Conservation (phyloP, 352 stramenopile species). For the Phytophthora colocasiae region DNA sequence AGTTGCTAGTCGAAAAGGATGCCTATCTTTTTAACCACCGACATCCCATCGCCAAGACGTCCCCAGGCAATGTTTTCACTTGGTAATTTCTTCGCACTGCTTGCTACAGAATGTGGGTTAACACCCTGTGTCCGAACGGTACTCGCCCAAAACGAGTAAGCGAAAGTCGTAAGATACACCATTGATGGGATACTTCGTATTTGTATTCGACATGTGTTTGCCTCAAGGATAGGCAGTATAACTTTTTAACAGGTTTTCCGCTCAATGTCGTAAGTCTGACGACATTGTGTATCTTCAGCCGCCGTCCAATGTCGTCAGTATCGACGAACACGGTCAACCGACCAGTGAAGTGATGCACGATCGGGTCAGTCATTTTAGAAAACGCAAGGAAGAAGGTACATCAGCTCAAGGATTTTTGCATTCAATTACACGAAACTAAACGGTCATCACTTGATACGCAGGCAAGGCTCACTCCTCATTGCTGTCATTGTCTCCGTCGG, state of each 20-base stretch:
- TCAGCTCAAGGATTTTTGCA: background rate
- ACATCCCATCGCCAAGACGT: background rate
- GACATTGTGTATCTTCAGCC: background rate
- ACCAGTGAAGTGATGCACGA: background rate
- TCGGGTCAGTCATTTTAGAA: background rate
- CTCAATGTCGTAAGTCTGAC: background rate
- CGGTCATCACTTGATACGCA: background rate
- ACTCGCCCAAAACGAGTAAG: no score
- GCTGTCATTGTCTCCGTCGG: background rate
- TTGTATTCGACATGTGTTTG: background rate
- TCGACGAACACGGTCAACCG: background rate
- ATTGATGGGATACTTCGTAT: background rate
- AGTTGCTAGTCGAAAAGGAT: background rate
- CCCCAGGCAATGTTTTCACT: background rate
- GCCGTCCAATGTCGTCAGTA: background rate
- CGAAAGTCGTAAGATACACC: no score
- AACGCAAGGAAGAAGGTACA: background rate
- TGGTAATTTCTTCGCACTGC: background rate
- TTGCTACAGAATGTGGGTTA: background rate
- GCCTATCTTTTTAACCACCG: background rate
- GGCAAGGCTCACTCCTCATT: background rate
- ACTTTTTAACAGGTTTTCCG: background rate
- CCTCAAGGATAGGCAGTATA: no score
- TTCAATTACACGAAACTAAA: background rate
- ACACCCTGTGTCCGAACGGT: background rate